Conservation (phyloP, 2,329 filamentous ascomycete genomes). For the Elsinoe arachidis region DNA sequence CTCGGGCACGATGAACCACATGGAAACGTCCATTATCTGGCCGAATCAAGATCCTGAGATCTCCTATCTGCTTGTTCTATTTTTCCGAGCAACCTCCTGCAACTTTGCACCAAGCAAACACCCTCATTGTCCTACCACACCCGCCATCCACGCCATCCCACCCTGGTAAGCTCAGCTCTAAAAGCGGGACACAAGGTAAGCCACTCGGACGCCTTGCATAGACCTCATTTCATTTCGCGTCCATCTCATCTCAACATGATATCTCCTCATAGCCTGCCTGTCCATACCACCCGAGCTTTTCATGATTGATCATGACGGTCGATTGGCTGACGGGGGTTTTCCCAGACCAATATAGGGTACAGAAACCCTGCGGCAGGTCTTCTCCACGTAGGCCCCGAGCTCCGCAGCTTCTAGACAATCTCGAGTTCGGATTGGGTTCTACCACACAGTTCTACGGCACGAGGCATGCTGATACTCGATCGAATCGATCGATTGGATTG, state of each 20-base stretch:
- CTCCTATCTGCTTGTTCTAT: neutral
- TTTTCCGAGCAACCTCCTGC: neutral
- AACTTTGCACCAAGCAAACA: neutral
- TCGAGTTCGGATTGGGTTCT: neutral
- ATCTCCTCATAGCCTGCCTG: neutral
- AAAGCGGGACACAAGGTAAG: conserved; percentile 1
- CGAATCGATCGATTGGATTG: too few species aligned
- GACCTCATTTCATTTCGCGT: neutral
- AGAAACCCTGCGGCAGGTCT: neutral
- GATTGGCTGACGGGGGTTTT: neutral
- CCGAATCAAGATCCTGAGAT: neutral
- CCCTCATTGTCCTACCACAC: neutral
- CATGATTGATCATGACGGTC: neutral
- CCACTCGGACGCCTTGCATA: conserved; percentile 9
- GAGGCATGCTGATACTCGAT: too few species aligned
- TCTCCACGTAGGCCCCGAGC: neutral
- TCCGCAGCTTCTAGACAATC: neutral
- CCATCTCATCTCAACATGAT: neutral
- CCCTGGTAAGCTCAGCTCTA: neutral
- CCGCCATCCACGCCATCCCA: neutral
- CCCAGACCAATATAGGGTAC: neutral
- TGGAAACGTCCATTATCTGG: neutral
- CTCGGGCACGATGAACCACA: neutral
- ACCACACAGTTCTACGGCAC: neutral
- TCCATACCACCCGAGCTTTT: neutral